Conservation (phyloP, 2,329 filamentous ascomycete species). For the Phyllosticta citribraziliensis region DNA sequence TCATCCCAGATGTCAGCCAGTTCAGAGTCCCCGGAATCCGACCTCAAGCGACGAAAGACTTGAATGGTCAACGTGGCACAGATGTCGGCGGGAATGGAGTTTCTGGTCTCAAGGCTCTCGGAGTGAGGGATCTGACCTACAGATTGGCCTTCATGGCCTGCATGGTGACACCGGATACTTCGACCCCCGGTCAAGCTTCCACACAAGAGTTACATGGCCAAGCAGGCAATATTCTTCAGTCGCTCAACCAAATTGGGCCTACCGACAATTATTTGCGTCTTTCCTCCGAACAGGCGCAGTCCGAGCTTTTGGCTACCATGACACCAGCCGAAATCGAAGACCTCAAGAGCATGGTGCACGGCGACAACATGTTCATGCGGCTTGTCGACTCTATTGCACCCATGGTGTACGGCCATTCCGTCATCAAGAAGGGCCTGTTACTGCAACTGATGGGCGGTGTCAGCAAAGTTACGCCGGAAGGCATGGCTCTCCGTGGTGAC, state of each 20-base stretch:
- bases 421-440: constrained; percentile 93
- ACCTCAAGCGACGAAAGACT: constrained; percentile 76
- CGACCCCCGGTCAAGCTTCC: constrained; percentile 64
- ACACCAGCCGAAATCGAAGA: constrained; percentile 84
- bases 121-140: constrained; percentile 91
- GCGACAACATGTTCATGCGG: constrained; percentile 86
- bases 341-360: constrained; percentile 85
- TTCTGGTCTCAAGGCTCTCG: constrained; percentile 79
- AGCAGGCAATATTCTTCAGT: constrained; percentile 73
- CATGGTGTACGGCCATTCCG: constrained; percentile 93
- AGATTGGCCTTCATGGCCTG: constrained; percentile 92
- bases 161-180: constrained; percentile 87
- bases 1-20: constrained; percentile 94
- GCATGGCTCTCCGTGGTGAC: constrained; percentile 90
- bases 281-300: constrained; percentile 75
- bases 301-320: constrained; percentile 76
- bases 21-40: constrained; percentile 78
- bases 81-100: constrained; percentile 81
- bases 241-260: constrained; percentile 63
- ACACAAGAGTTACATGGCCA: constrained; percentile 61
- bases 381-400: constrained; percentile 90
- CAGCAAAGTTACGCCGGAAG: constrained; percentile 81
- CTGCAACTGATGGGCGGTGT: constrained; percentile 96
- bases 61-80: constrained; percentile 61
- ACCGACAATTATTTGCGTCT: constrained; percentile 43